Evolutionary conservation across 1,139 yeast genomes (phyloP), one percentile per base, ranked within the genome.

Genomic region (Debaryomyces fabryi): DNA sequence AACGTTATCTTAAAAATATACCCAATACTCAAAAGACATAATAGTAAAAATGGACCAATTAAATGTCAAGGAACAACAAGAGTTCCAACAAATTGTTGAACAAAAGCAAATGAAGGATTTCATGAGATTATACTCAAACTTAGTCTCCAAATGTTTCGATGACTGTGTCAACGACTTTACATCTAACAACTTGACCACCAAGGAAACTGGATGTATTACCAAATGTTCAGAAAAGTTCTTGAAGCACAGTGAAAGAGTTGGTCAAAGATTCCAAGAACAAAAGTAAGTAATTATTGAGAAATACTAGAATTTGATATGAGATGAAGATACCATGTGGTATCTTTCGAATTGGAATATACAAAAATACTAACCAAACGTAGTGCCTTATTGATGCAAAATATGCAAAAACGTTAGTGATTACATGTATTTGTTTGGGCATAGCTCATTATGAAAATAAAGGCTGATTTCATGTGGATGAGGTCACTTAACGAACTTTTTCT

Each of bases 121-220:
- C 85, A 92, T 92, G 98, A 86, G 95, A 69, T 83, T 82, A 47
- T 93, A 93, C 81, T 91, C 98, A 56, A 87, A 88, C 68, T 82
- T 93, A 63, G 98, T 93, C 50, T 93, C 95, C 71, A 86, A 96
- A 78, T 93, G 99, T 78, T 93, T 93, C 76, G 85, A 85, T 51
- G 98, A 93, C 75, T 93, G 99, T 76, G 97, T 93, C 67, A 92
- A 92, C 68, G 99, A 93, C 69, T 92, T 93, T 83, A 93, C 99
- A 51, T 90, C 97, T 42, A 86, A 88, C 66, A 83, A 84, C 65
- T 82, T 93, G 67, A 86, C 96, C 52, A 70, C 83, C 63, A 90
- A 88, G 77, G 99, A 93, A 72, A 84, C 83, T 56, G 64, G 83
- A 32, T 93, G 99, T 74, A 83, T 93, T 58, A 78, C 83, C 78